Evolutionary conservation across 495 filamentous ascomycete genomes (phyloP).

Genomic region (Aspergillus mulundensis): DNA sequence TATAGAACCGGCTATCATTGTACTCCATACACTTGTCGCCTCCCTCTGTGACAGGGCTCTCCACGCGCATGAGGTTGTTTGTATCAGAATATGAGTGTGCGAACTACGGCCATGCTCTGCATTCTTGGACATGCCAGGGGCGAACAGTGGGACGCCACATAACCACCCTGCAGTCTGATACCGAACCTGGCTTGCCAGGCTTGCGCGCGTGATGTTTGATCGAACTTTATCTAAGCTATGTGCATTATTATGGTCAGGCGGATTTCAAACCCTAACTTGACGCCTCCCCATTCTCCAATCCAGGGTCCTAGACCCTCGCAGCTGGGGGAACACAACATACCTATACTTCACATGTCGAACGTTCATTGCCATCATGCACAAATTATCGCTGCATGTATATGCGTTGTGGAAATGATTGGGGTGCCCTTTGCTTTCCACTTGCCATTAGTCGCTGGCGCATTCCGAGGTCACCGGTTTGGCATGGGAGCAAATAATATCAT

Average conservation of each 20-base stretch:
- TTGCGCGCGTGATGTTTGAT: neutral
- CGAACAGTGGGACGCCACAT: neutral
- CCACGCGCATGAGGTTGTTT: too few relatives aligned
- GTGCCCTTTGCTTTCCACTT: neutral
- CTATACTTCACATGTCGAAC: neutral
- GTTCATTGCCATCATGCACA: neutral
- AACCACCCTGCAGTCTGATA: neutral
- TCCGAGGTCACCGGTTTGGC: neutral
- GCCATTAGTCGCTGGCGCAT: neutral
- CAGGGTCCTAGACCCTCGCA: neutral
- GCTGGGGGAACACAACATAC: neutral
- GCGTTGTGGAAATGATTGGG: neutral
- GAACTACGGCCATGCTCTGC: neutral
- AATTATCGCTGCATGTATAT: neutral
- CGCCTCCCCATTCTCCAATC: neutral
- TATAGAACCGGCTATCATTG: neutral
- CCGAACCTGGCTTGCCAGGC: neutral
- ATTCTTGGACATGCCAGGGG: neutral
- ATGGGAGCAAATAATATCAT: neutral
- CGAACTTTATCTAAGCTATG: neutral
- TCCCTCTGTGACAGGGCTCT: too few relatives aligned
- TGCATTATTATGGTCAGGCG: neutral
- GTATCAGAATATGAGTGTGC: too few relatives aligned
- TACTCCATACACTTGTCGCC: neutral
- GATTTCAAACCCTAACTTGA: neutral